Evolutionary conservation across 352 stramenopile species (phyloP), one percentile per base, ranked within the genome.

Genomic region (Globisporangium cystogenes): DNA sequence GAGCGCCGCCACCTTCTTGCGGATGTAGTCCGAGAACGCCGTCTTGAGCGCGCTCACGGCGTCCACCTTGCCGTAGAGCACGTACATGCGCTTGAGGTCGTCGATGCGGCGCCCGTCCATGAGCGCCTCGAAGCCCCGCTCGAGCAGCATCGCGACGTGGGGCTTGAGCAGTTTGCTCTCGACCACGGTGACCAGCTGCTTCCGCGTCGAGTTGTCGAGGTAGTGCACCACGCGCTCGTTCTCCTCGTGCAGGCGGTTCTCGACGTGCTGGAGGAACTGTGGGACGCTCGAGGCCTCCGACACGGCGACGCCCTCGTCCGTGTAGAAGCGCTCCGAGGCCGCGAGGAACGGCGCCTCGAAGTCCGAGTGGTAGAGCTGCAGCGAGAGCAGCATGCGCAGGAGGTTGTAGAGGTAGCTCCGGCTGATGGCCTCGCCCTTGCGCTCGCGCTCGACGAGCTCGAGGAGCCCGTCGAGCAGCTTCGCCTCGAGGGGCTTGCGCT

Each of bases 331-430:
- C 48, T 90, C 79, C 4, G 89, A 95, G 14, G 93, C 82, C 33
- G 68, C 72, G 42, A 98, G 67, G 60, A 97, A 97, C 3, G 77
- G 74, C 14, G 65, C 70, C 60, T 97, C 87, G 64, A 98, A 96
- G 37, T 86, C 64, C 36, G 63, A 65, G 36, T 94, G 69, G 54
- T 97, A 97, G 48, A 96, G 61, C 55, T 90, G 73, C 55, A 97
- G 62, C n/a, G 80, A 72, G 56, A 82, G 46, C 41, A 96, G 54
- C 88, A 96, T 96, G 15, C 77, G 73, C 44, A 94, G 70, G 29
- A 96, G 56, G 47, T 81, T 82, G 63, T 88, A 87, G 52, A 97
- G 55, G 29, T 88, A 86, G 37, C 71, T 82, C 53, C 83, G 85
- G 51, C 85, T 94, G 26, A 96, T 85, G 4, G 79, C 72, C 51